phyloP scores from a whole-genome alignment of 2,329 filamentous ascomycete species.

The Calonectria naviculata region DNA sequence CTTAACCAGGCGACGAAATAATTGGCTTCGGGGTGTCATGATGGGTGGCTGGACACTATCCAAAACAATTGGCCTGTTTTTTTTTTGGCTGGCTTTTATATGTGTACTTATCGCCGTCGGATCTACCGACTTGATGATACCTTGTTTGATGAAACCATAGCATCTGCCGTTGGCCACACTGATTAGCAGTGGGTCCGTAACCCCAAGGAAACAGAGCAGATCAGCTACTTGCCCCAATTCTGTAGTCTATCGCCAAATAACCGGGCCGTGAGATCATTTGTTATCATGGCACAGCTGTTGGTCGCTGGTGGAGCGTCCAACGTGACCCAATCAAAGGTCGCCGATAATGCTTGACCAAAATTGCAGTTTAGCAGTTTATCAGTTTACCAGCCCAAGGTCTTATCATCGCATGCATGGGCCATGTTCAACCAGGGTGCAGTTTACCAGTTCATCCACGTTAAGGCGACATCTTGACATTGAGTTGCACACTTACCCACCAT shows the following conservation, averaged over 20 bases:
- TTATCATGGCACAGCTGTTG: background rate
- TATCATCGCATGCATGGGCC: background rate
- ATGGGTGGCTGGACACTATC: background rate
- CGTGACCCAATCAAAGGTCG: background rate
- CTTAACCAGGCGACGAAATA: background rate
- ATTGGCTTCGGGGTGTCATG: background rate
- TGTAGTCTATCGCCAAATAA: background rate
- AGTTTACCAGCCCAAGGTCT: background rate
- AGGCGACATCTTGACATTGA: background rate
- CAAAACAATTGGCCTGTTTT: background rate
- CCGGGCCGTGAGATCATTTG: background rate
- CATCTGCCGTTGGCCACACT: background rate
- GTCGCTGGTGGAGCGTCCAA: background rate
- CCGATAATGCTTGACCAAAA: background rate
- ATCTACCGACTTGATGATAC: no score
- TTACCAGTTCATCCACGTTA: background rate
- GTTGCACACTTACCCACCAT: background rate
- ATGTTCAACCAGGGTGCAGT: background rate
- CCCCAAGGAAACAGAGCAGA: background rate
- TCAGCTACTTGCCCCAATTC: background rate
- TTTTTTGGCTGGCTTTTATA: background rate
- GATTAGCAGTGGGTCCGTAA: background rate
- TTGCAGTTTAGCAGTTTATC: constrained; percentile 1
- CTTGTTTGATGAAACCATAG: background rate
- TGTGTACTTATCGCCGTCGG: background rate